Percentiles rank a stretch among this genome's conserved stretches.
Evolutionary conservation across 352 stramenopile species (phyloP).

Genomic region (Globisporangium spinosum): DNA sequence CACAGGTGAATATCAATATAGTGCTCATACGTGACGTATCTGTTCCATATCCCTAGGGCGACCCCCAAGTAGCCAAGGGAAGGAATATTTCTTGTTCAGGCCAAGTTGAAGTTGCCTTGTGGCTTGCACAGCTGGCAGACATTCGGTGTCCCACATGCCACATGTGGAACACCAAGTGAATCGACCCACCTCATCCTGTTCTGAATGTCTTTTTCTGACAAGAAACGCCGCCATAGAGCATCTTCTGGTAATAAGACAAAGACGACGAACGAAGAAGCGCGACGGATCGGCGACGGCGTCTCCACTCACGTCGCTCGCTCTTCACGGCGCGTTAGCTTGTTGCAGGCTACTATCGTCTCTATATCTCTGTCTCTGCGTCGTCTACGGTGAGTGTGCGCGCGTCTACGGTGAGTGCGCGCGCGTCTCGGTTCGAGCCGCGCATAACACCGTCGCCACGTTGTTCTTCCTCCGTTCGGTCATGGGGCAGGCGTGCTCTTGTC

Average conservation of each 20-base stretch:
- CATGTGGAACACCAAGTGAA: not conserved
- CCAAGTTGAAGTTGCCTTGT: not conserved
- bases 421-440: not conserved
- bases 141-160: not conserved
- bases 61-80: too few relatives aligned
- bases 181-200: not conserved
- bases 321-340: not conserved
- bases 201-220: not conserved
- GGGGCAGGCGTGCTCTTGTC: constrained; percentile 75
- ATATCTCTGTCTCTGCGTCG: not conserved
- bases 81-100: too few relatives aligned
- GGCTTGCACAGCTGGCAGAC: not conserved
- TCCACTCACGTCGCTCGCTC: not conserved
- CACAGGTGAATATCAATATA: not conserved
- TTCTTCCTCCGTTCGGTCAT: constrained; percentile 28
- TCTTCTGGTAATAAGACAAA: not conserved
- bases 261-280: constrained; percentile 7
- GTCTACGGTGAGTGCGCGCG: not conserved
- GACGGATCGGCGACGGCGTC: not conserved
- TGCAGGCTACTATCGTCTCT: not conserved
- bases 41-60: not conserved
- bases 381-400: too few relatives aligned
- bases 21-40: not conserved
- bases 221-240: not conserved
- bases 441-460: constrained; percentile 4